Evolutionary conservation across 2,329 filamentous ascomycete species (phyloP).

Genomic region (Colletotrichum liaoningense): DNA sequence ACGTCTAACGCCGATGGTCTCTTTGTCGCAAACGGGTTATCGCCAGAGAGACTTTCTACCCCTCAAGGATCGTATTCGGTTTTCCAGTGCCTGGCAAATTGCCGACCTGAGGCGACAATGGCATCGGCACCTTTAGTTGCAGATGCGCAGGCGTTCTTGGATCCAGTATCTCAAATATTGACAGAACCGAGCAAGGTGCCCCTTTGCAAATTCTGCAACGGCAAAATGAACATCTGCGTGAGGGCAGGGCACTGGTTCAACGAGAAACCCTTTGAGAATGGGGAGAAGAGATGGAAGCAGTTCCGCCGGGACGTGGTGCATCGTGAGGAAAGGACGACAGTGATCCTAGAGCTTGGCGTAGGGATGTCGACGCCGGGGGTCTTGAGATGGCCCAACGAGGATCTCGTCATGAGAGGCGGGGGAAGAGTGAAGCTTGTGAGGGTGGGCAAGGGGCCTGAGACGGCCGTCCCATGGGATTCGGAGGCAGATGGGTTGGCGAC

Average conservation of each 20-base stretch:
- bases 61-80: constrained; percentile 46
- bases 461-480: constrained; percentile 32
- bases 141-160: constrained; percentile 39
- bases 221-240: constrained; percentile 38
- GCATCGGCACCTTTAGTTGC: constrained; percentile 39
- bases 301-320: constrained; percentile 20
- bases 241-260: constrained; percentile 38
- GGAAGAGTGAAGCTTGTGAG: constrained; percentile 36
- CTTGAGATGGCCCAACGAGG: constrained; percentile 37
- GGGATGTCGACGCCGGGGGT: constrained; percentile 38
- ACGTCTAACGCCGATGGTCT: constrained; percentile 48
- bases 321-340: constrained; percentile 11
- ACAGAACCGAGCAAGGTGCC: constrained; percentile 34
- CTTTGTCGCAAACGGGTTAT: constrained; percentile 44
- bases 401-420: constrained; percentile 21
- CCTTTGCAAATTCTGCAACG: constrained; percentile 34
- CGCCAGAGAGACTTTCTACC: constrained; percentile 40
- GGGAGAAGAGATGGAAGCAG: constrained; percentile 31
- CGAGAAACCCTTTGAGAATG: constrained; percentile 35
- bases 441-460: constrained; percentile 35
- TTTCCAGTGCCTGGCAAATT: constrained; percentile 45
- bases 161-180: constrained; percentile 38
- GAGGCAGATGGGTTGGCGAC: constrained; percentile 34
- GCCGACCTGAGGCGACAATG: constrained; percentile 43
- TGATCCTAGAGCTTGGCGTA: constrained; percentile 38